phyloP scores from a whole-genome alignment of 768 basidiomycete genomes.

The Panus rudis region DNA sequence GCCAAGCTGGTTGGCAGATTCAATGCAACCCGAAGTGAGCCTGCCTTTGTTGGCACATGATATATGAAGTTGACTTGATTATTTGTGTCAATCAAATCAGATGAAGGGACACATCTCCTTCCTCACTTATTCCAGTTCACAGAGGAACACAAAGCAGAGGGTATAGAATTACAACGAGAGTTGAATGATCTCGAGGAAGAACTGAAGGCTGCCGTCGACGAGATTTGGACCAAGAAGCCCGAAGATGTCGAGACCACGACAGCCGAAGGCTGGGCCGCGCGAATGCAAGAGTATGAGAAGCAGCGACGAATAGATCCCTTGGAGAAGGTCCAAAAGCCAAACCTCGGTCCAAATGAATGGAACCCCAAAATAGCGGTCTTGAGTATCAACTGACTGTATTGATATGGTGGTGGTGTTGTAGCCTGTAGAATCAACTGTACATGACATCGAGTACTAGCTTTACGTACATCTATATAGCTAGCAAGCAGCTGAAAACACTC shows the following conservation, averaged over 20 bases:
- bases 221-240: slow-evolving; percentile 52
- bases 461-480: no score
- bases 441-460: no score
- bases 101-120: slow-evolving; percentile 58
- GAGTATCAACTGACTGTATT: not conserved
- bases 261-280: slow-evolving; percentile 19
- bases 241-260: slow-evolving; percentile 5
- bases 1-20: slow-evolving; percentile 67
- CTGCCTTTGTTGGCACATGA: not conserved
- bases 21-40: slow-evolving; percentile 53
- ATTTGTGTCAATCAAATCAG: slow-evolving; percentile 31
- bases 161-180: slow-evolving; percentile 53
- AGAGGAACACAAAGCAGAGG: slow-evolving; percentile 61
- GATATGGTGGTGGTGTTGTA: not conserved
- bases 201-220: slow-evolving; percentile 48
- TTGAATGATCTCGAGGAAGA: slow-evolving; percentile 51
- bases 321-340: slow-evolving; percentile 24
- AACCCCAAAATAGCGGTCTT: slow-evolving; percentile 14
- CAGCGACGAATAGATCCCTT: slow-evolving; percentile 17
- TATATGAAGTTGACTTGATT: slow-evolving; percentile 3
- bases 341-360: slow-evolving; percentile 18
- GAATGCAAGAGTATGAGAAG: slow-evolving; percentile 23
- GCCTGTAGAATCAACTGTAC: not conserved
- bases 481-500: no score
- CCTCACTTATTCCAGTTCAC: slow-evolving; percentile 74